phyloP scores from a whole-genome alignment of 129 eudicot species.

The Rutidosis leptorrhynchoides region DNA sequence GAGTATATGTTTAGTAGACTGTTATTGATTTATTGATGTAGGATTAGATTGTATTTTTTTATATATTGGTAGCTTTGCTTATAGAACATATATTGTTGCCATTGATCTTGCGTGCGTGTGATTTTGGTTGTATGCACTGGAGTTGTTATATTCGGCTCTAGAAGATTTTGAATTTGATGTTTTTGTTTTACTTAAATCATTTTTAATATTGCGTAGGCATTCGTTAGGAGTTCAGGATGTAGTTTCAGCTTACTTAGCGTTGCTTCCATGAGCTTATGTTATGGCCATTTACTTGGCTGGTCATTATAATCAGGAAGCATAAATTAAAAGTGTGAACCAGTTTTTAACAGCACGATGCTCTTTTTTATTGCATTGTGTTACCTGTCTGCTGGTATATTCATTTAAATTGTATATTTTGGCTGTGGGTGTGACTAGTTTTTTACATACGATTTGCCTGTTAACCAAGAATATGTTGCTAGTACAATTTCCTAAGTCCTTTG shows the following conservation, averaged over 20 bases:
- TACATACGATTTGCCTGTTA: not conserved
- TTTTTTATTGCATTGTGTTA: slow-evolving; percentile 35
- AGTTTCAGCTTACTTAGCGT: slow-evolving; percentile 2
- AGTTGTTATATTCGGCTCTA: not conserved
- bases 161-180: too few species aligned
- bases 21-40: too few species aligned
- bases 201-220: not conserved
- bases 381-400: slow-evolving; percentile 41
- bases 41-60: not conserved
- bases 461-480: not conserved
- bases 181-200: too few species aligned
- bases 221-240: not conserved
- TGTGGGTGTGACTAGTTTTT: not conserved
- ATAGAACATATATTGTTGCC: not conserved
- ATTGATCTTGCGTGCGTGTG: not conserved
- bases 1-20: too few species aligned
- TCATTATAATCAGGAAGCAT: slow-evolving; percentile 30
- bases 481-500: not conserved
- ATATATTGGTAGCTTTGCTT: not conserved
- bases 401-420: not conserved
- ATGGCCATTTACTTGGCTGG: slow-evolving; percentile 22
- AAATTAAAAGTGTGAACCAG: slow-evolving; percentile 26
- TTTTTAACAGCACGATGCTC: slow-evolving; percentile 40
- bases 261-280: slow-evolving; percentile 6
- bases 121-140: not conserved